Base-by-base conservation (phyloP, 139 green algal species). In the Chlorella sp. region DNA sequence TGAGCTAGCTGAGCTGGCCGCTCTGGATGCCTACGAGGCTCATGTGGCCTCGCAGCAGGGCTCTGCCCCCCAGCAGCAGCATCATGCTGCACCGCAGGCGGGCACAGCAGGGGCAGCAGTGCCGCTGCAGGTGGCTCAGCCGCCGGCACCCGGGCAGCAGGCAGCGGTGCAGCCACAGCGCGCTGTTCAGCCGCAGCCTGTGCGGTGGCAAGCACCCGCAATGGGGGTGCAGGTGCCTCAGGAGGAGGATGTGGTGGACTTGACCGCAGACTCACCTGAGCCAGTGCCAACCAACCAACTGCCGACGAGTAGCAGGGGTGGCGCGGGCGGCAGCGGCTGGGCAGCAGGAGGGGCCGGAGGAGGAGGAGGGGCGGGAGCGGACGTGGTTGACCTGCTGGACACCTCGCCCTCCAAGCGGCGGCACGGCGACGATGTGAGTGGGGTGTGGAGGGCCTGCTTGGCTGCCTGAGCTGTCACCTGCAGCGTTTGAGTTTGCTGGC, bases 361-460 rank as follows among this genome's bases (percentile, higher is more conserved):
- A 17, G 36, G 36, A 6, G 72, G 72, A 6, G 69, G 40, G n/a
- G 43, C 32, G n/a, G 73, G 14, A 19, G 46, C 34, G 1, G 79
- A 84, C 1, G 32, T 65, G 34, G 43, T 84, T 8, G 64, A 84
- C 16, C 44, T 79, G 44, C 73, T 75, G 8, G 44, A 34, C 4
- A 16, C 34, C 62, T 84, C 79, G 4, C 79, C 79, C 22, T 34
- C 62, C 79, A 84, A 84, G 79, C 79, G 79, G 34, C 79, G 79
- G 3, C 79, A 84, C 16, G 77, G 58, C 58, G 28, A 43, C 2
- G 51, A 60, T 60, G 51, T 60, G 51, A 60, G 51, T 60, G 51
- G 46, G 46, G 46, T 54, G 8, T 54, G 46, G n/a, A n/a, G n/a
- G 76, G 56, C 36, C 48, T 44, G 75, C n/a, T 11, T 58, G 70